These are phyloP conservation scores for Trametopsis cervina DNA, from an alignment of 768 basidiomycete genomes.

Conservation along the genomic window DNA sequence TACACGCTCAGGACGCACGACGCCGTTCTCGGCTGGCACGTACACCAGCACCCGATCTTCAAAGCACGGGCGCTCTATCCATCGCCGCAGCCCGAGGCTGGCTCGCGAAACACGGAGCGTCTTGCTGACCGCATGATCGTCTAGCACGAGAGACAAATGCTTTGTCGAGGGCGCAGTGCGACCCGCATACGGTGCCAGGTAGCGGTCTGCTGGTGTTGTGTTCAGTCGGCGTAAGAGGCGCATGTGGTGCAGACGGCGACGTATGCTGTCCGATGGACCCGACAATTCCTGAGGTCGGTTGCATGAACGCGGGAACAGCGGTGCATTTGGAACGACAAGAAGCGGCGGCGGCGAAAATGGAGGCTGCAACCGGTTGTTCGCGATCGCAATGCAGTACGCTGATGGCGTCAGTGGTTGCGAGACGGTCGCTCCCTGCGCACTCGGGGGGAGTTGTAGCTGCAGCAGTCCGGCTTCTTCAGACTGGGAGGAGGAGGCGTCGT, in stretches of 20 bases:
- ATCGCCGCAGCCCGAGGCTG: conserved; percentile 56
- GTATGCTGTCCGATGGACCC: conserved; percentile 31
- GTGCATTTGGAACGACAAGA: conserved; percentile 27
- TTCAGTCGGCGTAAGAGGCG: conserved; percentile 42
- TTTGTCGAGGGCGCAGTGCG: neutral
- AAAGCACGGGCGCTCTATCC: conserved; percentile 69
- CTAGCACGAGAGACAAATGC: conserved; percentile 23
- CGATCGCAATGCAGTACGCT: conserved; percentile 35
- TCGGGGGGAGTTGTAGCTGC: neutral
- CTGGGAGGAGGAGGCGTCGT: conserved; percentile 4
- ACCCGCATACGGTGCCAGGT: conserved; percentile 36
- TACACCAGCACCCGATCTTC: conserved; percentile 63
- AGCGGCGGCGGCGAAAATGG: conserved; percentile 43
- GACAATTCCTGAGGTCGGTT: conserved; percentile 32
- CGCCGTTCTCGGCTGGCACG: conserved; percentile 32
- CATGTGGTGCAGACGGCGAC: conserved; percentile 41
- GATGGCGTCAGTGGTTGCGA: conserved; percentile 23
- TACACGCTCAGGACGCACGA: conserved; percentile 33
- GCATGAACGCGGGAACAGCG: conserved; percentile 52
- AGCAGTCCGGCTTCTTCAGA: neutral
- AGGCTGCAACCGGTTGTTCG: conserved; percentile 39
- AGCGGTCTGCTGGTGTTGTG: conserved; percentile 33
- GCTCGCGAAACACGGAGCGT: conserved; percentile 24
- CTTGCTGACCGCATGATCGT: conserved; percentile 27
- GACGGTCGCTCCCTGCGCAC: neutral